Conservation (phyloP, 2,329 filamentous ascomycete species). For the Neophaeococcomyces mojaviensis region DNA sequence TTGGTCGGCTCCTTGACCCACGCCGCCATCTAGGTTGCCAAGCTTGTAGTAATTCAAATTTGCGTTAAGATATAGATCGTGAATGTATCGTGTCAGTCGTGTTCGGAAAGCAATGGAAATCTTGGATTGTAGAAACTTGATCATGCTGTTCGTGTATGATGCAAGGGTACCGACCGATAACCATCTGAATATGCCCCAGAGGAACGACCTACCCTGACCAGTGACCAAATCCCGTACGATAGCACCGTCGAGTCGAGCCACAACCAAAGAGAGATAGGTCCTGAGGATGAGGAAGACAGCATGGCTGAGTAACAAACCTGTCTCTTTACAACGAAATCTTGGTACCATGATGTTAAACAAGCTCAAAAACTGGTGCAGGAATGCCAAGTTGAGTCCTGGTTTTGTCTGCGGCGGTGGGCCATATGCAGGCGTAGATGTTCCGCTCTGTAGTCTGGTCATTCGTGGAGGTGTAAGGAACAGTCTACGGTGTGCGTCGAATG, state of each 20-base stretch:
- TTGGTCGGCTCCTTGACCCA: conserved; percentile 87
- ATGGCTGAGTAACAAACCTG: conserved; percentile 80
- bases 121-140: conserved; percentile 96
- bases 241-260: conserved; percentile 87
- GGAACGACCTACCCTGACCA: conserved; percentile 79
- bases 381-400: conserved; percentile 88
- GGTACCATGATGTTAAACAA: conserved; percentile 97
- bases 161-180: conserved; percentile 86
- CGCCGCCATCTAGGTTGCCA: conserved; percentile 82
- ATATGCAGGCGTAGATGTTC: conserved; percentile 54
- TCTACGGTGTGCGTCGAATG: conserved; percentile 90
- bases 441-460: conserved; percentile 67
- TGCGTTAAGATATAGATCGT: conserved; percentile 91
- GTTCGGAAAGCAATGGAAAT: conserved; percentile 97
- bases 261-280: conserved; percentile 88
- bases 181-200: conserved; percentile 90
- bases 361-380: conserved; percentile 92
- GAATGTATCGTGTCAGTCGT: conserved; percentile 87
- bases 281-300: conserved; percentile 81
- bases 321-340: conserved; percentile 90
- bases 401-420: conserved; percentile 73
- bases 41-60: conserved; percentile 96
- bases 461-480: conserved; percentile 87
- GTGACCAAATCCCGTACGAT: conserved; percentile 95
- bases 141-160: conserved; percentile 97